A percentile compares a stretch with the other conserved stretches of the same genome.
These are phyloP conservation scores for Paulownia fortunei DNA, from an alignment of 257 asterid species.

Conservation along the genomic window DNA sequence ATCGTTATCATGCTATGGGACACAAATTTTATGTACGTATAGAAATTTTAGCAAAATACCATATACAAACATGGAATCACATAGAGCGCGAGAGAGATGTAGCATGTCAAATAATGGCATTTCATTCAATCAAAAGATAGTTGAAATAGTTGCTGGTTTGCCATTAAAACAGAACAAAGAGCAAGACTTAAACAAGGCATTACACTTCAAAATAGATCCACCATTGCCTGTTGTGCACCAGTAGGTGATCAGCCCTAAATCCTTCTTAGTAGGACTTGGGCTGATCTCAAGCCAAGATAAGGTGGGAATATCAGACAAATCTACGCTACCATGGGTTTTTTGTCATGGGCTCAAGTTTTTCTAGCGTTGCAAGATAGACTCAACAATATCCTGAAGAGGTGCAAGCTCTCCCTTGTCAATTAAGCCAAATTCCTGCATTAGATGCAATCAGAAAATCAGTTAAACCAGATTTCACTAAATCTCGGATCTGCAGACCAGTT, in stretches of 20 bases:
- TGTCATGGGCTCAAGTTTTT: not conserved
- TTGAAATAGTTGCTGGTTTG: not conserved
- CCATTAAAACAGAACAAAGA: not conserved
- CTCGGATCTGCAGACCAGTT: not conserved
- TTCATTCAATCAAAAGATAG: not conserved
- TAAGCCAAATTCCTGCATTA: constrained; percentile 53
- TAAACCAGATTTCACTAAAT: no score
- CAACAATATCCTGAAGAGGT: constrained; percentile 48
- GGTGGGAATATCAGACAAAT: no score
- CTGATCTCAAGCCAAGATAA: no score
- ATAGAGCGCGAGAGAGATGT: not conserved
- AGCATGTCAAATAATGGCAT: not conserved
- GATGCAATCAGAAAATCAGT: constrained; percentile 11
- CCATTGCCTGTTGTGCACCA: not conserved
- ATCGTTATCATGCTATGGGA: no score
- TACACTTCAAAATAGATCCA: constrained; percentile 2
- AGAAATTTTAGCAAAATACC: no score
- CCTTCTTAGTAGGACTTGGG: not conserved
- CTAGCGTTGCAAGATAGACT: constrained; percentile 41
- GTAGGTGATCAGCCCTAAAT: no score
- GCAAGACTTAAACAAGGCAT: not conserved
- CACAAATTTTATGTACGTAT: no score
- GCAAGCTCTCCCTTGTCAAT: constrained; percentile 55
- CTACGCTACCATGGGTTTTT: no score
- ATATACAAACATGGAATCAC: not conserved